Conservation (phyloP, 2,329 filamentous ascomycete species). For the Leptographium lundbergii region DNA sequence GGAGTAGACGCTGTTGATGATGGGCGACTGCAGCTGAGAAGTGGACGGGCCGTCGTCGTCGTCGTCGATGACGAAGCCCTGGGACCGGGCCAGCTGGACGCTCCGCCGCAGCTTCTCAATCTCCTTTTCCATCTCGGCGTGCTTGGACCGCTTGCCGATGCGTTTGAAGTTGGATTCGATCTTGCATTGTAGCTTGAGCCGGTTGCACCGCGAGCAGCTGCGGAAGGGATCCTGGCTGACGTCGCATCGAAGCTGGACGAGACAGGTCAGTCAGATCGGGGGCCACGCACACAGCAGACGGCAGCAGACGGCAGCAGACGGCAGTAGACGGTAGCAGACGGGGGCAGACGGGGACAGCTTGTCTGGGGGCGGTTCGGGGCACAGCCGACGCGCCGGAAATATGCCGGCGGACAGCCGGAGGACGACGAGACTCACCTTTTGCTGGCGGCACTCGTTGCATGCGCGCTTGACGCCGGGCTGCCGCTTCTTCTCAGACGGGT, state of each 20-base stretch:
- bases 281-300: not conserved
- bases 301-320: not conserved
- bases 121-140: constrained; percentile 78
- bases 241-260: constrained; percentile 60
- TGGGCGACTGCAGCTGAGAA: constrained; percentile 45
- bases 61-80: constrained; percentile 38
- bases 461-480: constrained; percentile 64
- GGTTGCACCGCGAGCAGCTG: constrained; percentile 64
- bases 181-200: constrained; percentile 70
- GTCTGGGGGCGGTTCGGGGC: not conserved
- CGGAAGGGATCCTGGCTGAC: constrained; percentile 71
- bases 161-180: constrained; percentile 84
- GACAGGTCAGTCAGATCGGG: not conserved
- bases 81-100: constrained; percentile 45
- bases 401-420: not conserved
- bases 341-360: not conserved
- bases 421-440: constrained; percentile 52
- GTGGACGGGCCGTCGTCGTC: constrained; percentile 31
- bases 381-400: not conserved
- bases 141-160: constrained; percentile 65
- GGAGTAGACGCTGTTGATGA: constrained; percentile 38
- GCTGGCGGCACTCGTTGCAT: constrained; percentile 75
- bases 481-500: constrained; percentile 46
- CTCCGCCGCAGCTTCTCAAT: constrained; percentile 56
- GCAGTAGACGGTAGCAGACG: no score